phyloP scores from a whole-genome alignment of 2,329 filamentous ascomycete species.

The Zymoseptoria pseudotritici region DNA sequence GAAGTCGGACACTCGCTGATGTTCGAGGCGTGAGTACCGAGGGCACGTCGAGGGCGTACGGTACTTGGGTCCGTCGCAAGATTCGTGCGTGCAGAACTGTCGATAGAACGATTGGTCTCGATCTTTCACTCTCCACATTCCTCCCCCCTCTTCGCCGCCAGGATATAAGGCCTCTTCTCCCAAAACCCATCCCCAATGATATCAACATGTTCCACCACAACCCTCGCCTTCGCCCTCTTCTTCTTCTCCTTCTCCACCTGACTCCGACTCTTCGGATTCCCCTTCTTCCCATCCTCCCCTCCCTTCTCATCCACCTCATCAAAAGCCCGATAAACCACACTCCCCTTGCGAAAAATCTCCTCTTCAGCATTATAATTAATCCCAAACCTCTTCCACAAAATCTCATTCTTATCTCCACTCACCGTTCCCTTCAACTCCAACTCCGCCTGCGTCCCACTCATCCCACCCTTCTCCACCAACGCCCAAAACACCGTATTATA shows the following conservation, averaged over 20 bases:
- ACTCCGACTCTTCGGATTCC: conserved; percentile 46
- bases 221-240: conserved; percentile 66
- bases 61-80: too few relatives aligned
- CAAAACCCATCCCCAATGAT: conserved; percentile 96
- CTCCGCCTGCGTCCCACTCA: conserved; percentile 73
- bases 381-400: conserved; percentile 76
- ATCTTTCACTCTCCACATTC: not conserved
- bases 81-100: not conserved
- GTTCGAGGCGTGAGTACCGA: not conserved
- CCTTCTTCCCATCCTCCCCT: conserved; percentile 1
- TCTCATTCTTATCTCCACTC: conserved; percentile 88
- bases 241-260: conserved; percentile 79
- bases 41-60: not conserved
- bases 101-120: not conserved
- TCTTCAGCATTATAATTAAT: conserved; percentile 98
- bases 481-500: conserved; percentile 98
- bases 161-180: conserved; percentile 71
- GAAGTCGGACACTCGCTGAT: not conserved
- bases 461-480: conserved; percentile 68
- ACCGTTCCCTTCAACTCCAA: conserved; percentile 73
- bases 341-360: conserved; percentile 89
- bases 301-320: conserved; percentile 26
- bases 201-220: conserved; percentile 80
- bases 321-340: conserved; percentile 63
- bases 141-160: conserved; percentile 23